These are phyloP conservation scores for Suhomyces bokatorum DNA, from an alignment of 1,139 yeast genomes.

Conservation along the genomic window DNA sequence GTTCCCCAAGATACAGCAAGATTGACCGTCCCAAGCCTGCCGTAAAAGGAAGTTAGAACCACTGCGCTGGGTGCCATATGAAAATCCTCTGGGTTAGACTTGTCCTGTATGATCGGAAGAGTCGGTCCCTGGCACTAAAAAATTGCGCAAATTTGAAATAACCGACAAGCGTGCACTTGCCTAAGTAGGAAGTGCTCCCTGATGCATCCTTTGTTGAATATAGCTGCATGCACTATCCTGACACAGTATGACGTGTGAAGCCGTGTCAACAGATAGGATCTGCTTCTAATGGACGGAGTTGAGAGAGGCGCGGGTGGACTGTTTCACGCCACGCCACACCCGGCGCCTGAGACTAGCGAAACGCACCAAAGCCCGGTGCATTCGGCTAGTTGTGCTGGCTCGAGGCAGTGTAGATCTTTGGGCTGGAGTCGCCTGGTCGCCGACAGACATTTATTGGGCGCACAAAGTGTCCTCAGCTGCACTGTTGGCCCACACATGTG, in stretches of 20 bases:
- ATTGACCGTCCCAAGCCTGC: no score
- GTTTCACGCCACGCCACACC: background rate
- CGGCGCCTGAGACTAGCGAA: no score
- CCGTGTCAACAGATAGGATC: background rate
- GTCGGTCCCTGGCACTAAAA: slow-evolving; percentile 2
- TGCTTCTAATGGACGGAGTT: no score
- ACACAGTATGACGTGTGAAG: background rate
- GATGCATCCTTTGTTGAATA: background rate
- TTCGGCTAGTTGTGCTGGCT: no score
- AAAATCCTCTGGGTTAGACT: background rate
- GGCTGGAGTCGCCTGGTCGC: no score
- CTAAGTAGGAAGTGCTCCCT: background rate
- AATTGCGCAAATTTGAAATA: background rate
- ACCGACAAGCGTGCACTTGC: background rate
- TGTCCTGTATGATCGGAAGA: background rate
- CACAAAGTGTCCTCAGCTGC: background rate
- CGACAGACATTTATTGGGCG: background rate
- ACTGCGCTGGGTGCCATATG: background rate
- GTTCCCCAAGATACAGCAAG: background rate
- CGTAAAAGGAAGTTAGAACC: background rate
- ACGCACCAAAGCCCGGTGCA: no score
- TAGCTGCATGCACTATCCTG: background rate
- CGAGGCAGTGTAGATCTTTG: no score
- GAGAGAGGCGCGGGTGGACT: background rate
- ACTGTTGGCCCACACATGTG: background rate